Conservation (phyloP, 73 alveolate genomes). For the Paramecium tetraurelia region DNA sequence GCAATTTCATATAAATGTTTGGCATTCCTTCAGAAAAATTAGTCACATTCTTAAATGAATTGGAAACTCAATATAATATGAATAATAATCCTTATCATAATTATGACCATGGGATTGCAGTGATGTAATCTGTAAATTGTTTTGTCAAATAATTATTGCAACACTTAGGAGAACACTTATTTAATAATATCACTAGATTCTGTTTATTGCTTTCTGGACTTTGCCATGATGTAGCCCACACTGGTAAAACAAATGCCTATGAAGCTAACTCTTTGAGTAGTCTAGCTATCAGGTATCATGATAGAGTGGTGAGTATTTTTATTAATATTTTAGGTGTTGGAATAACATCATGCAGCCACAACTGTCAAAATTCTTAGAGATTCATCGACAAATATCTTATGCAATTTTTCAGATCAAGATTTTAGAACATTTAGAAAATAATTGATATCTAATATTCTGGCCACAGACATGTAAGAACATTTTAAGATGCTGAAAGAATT, state of each 20-base stretch:
- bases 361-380: constrained; percentile 49
- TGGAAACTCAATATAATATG: neutral
- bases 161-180: neutral
- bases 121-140: constrained; percentile 34
- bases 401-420: constrained; percentile 2
- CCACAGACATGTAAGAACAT: constrained; percentile 52
- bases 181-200: neutral
- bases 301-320: neutral
- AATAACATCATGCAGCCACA: constrained; percentile 59
- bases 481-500: constrained; percentile 49
- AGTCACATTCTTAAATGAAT: constrained; percentile 17
- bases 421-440: constrained; percentile 37
- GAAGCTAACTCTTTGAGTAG: constrained; percentile 12
- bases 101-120: constrained; percentile 55
- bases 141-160: neutral
- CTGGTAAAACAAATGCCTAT: constrained; percentile 48
- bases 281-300: constrained; percentile 56
- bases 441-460: constrained; percentile 22
- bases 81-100: constrained; percentile 50
- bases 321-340: neutral
- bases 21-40: constrained; percentile 43
- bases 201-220: constrained; percentile 51
- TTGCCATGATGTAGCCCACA: constrained; percentile 62
- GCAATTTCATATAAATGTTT: neutral
- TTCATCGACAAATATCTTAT: constrained; percentile 40